Conservation (phyloP, 2,329 filamentous ascomycete genomes). For the Neofusicoccum ribis region DNA sequence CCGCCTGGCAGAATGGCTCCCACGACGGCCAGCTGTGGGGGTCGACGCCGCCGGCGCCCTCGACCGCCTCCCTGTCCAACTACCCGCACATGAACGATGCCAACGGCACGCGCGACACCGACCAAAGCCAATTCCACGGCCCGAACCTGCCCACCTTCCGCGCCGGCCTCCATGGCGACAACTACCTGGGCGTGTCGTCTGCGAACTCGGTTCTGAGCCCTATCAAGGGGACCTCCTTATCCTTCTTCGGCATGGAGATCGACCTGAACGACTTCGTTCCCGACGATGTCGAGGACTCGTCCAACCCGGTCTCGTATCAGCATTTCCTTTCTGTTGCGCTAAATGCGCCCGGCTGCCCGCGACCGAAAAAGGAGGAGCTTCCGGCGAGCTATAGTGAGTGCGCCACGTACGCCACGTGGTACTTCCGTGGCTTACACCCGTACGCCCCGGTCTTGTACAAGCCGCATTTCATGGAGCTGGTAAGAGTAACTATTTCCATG, state of each 20-base stretch:
- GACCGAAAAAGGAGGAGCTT: constrained; percentile 17
- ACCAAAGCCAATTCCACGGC: constrained; percentile 26
- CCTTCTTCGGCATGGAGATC: constrained; percentile 76
- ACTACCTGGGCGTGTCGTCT: constrained; percentile 65
- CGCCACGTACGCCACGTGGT: constrained; percentile 67
- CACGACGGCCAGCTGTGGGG: constrained; percentile 23
- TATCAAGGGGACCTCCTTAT: constrained; percentile 74
- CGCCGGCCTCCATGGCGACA: constrained; percentile 55
- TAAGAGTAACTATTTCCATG: constrained; percentile 42
- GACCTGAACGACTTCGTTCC: constrained; percentile 73
- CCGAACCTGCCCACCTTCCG: constrained; percentile 47
- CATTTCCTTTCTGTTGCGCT: constrained; percentile 68
- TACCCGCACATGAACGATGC: constrained; percentile 26
- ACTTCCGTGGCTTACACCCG: constrained; percentile 69
- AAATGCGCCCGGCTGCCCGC: constrained; percentile 35
- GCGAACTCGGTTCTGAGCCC: constrained; percentile 68
- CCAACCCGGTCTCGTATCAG: constrained; percentile 65
- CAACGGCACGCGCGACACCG: constrained; percentile 21
- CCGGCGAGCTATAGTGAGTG: constrained; percentile 19
- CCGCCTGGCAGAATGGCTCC: constrained; percentile 20
- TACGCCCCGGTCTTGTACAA: constrained; percentile 78
- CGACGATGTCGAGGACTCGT: constrained; percentile 62
- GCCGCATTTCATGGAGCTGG: constrained; percentile 68
- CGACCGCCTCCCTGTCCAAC: constrained; percentile 22
- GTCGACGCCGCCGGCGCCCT: constrained; percentile 29